Base-by-base conservation (phyloP, 345 rosid species). In the Raphanus sativus region DNA sequence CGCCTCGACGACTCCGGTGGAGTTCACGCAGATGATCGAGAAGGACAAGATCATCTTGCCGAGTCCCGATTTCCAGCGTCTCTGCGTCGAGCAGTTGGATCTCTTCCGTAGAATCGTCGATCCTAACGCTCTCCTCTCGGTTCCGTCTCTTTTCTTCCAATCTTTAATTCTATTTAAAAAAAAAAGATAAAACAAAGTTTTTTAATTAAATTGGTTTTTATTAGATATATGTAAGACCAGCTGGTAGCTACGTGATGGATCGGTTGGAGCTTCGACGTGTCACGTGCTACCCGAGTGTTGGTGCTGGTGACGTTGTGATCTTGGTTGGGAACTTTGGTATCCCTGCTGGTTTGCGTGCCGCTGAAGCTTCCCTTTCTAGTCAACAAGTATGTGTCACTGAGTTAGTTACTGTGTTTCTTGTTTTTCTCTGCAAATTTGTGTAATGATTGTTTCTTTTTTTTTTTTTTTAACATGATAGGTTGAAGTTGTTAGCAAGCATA, bases 181-280 rank as follows among this genome's bases (percentile, higher is more conserved):
- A 45, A 40, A 40, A 11, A 10, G 11, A 42, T 7, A 34, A 6
- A n/a, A 2, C 2, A 55, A 55, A 55, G 60, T 21, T 56, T 56
- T 56, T 7, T 34, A 24, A 21, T 56, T 2, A 9, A 1, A 4
- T 52, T 52, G 4, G 5, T 5, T 50, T 52, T 13, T 34, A 6
- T 40, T 73, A 92, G 98, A 86, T 94, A 64, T 94, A 91, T 66
- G 96, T 90, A 75, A 86, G 97, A 81, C 98, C 96, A 10, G 97
- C 98, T 8, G 96, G 97, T 71, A 90, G 98, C 54, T 91, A 94
- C 67, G 97, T 94, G 15, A 94, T 90, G 98, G 97, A 94, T 84
- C 85, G 89, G 34, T 69, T 94, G 28, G 97, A 94, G 88, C 84
- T 94, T 64, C 93, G 98, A 21, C 89, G 91, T 65, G 89, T 91